These are phyloP conservation scores for Penicillium polonicum DNA, from an alignment of 2,329 filamentous ascomycete genomes.

Conservation along the genomic window DNA sequence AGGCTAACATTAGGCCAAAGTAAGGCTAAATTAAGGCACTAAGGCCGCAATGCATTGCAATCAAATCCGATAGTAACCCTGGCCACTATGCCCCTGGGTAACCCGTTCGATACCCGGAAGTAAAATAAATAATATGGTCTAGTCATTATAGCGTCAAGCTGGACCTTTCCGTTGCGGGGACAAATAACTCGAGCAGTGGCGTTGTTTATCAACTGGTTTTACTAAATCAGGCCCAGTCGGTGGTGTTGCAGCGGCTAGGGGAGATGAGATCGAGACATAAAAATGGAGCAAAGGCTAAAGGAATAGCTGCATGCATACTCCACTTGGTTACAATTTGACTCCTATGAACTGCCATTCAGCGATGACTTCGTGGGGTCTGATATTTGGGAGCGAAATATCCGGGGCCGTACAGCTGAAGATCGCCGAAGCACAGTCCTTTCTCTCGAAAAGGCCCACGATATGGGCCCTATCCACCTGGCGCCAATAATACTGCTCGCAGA, in stretches of 20 bases:
- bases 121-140: neutral
- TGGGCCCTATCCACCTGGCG: neutral
- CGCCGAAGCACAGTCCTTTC: neutral
- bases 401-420: neutral
- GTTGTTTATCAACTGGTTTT: neutral
- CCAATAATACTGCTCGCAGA: neutral
- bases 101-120: neutral
- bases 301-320: too few species aligned
- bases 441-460: neutral
- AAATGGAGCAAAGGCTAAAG: too few species aligned
- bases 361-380: too few species aligned
- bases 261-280: too few species aligned
- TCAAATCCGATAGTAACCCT: too few species aligned
- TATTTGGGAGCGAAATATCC: too few species aligned
- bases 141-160: neutral
- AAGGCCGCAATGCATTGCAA: too few species aligned
- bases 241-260: neutral
- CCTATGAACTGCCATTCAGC: too few species aligned
- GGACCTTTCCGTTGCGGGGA: constrained; percentile 15
- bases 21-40: too few species aligned
- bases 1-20: too few species aligned
- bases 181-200: neutral
- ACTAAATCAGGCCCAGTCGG: neutral
- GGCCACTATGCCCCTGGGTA: too few species aligned
- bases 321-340: too few species aligned